phyloP scores from a whole-genome alignment of 2,329 filamentous ascomycete species.

The Venturia pyrina region DNA sequence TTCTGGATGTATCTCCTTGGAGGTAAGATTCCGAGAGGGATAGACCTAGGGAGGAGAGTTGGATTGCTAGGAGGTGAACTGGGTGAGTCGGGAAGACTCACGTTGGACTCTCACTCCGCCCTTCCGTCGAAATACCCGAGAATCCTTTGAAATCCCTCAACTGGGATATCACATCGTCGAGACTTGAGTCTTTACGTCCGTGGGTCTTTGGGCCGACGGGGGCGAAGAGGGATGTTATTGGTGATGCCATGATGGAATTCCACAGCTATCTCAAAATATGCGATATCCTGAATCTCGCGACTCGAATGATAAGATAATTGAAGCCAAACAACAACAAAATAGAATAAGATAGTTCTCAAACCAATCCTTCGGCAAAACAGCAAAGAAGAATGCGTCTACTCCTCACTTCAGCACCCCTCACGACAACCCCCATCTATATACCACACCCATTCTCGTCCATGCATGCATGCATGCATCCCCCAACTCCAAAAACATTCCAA shows the following conservation, averaged over 20 bases:
- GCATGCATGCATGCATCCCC: background rate
- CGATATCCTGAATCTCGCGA: no score
- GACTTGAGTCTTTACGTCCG: slow-evolving; percentile 4
- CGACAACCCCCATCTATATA: background rate
- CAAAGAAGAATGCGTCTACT: background rate
- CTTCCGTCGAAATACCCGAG: background rate
- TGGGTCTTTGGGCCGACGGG: background rate
- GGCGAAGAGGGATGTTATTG: slow-evolving; percentile 4
- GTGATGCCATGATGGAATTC: background rate
- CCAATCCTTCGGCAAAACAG: background rate
- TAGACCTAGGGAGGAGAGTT: no score
- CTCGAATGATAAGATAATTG: no score
- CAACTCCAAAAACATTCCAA: no score
- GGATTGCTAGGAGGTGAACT: background rate
- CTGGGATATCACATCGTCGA: slow-evolving; percentile 1
- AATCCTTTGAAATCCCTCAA: slow-evolving; percentile 4
- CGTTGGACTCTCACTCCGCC: background rate
- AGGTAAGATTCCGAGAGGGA: background rate
- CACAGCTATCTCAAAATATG: background rate
- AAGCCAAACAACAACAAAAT: background rate
- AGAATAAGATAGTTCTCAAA: background rate
- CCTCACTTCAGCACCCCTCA: background rate
- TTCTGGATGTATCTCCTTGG: background rate
- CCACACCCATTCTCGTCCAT: background rate
- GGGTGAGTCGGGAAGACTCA: background rate